Conservation (phyloP, 306 rosid species). For the Trichosanthes cucumerina region DNA sequence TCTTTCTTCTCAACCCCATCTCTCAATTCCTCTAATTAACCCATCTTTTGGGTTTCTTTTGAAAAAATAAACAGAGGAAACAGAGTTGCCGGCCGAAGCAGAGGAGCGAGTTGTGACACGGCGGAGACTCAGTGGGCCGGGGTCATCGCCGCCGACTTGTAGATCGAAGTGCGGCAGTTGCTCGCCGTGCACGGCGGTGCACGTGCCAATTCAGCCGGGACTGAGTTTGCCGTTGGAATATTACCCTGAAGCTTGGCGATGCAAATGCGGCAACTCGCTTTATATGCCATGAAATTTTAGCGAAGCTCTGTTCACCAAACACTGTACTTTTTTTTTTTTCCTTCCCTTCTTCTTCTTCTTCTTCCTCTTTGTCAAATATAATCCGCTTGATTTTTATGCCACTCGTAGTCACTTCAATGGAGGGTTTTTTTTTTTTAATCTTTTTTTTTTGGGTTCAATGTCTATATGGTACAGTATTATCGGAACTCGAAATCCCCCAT, state of each 20-base stretch:
- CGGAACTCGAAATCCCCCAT: background rate
- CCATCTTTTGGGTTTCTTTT: background rate
- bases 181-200: slow-evolving; percentile 70
- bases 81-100: slow-evolving; percentile 7
- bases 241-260: slow-evolving; percentile 98
- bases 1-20: background rate
- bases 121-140: slow-evolving; percentile 45
- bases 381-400: background rate
- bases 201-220: slow-evolving; percentile 79
- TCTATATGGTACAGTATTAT: background rate
- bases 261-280: slow-evolving; percentile 82
- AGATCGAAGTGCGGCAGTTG: slow-evolving; percentile 88
- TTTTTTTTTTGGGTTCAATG: background rate
- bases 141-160: slow-evolving; percentile 80
- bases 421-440: background rate
- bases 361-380: background rate
- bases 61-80: background rate
- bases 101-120: slow-evolving; percentile 12
- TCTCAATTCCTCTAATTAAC: background rate
- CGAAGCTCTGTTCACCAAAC: background rate
- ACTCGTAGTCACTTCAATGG: slow-evolving; percentile 5
- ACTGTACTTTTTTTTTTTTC: background rate
- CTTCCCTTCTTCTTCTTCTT: background rate
- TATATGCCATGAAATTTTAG: slow-evolving; percentile 46
- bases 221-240: slow-evolving; percentile 63